These are phyloP conservation scores for Colletotrichum sp. DNA, from an alignment of 2,329 filamentous ascomycete species.

Conservation along the genomic window DNA sequence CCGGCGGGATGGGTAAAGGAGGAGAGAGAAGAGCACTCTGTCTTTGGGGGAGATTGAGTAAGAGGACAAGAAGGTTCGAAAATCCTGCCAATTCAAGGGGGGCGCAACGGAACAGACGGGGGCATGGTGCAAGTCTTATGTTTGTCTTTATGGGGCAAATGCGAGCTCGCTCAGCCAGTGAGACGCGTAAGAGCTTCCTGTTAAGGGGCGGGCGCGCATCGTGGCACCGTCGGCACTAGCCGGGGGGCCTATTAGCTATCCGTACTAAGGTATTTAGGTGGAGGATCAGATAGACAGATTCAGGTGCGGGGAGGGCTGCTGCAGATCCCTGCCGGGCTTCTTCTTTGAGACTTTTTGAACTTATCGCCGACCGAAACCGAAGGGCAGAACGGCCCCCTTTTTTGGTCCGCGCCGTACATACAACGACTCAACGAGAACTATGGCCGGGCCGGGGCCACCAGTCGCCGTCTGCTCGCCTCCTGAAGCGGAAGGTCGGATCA, in stretches of 20 bases:
- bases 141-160: not conserved
- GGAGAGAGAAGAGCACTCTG: not conserved
- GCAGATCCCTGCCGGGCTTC: not conserved
- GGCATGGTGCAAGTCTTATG: not conserved
- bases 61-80: not conserved
- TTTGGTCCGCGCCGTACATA: not conserved
- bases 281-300: not conserved
- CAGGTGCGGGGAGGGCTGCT: not conserved
- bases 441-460: not conserved
- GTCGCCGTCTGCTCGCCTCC: not conserved
- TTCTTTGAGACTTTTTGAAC: not conserved
- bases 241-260: not conserved
- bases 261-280: not conserved
- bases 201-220: not conserved
- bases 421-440: not conserved
- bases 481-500: not conserved
- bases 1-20: not conserved
- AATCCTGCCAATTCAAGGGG: not conserved
- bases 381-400: not conserved
- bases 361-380: not conserved
- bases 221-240: not conserved
- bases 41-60: not conserved
- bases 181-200: not conserved
- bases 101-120: not conserved
- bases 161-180: conserved; percentile 1